phyloP scores from a whole-genome alignment of 202 grass and related monocot genomes.

The Elaeis oleifera region DNA sequence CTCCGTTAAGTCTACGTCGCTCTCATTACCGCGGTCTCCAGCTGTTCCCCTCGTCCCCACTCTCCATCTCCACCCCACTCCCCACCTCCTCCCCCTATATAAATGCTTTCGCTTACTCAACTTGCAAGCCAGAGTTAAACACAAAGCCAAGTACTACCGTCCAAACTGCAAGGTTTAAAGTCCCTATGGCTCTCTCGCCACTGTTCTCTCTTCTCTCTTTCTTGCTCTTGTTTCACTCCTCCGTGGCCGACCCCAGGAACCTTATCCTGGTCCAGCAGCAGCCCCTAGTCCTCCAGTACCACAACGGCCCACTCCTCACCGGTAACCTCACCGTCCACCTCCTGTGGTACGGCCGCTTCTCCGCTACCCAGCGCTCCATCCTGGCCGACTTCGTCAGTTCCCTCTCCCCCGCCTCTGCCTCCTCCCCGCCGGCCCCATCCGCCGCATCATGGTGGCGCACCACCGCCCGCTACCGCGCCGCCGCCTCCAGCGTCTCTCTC shows the following conservation, averaged over 20 bases:
- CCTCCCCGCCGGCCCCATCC: constrained; percentile 17
- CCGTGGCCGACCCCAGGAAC: constrained; percentile 28
- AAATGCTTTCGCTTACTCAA: no score
- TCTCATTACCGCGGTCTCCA: no score
- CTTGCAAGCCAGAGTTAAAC: no score
- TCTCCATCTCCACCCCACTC: no score
- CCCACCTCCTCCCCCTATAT: no score
- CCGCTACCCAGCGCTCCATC: constrained; percentile 46
- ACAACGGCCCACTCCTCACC: constrained; percentile 51
- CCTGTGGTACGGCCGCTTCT: constrained; percentile 73
- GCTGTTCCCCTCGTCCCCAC: no score
- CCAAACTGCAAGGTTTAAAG: background rate
- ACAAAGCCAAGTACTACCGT: no score
- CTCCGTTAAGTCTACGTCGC: no score
- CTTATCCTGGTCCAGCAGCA: constrained; percentile 60
- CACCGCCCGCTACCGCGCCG: constrained; percentile 48
- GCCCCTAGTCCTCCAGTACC: constrained; percentile 58
- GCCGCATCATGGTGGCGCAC: constrained; percentile 78
- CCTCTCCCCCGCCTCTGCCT: constrained; percentile 17
- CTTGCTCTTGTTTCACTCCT: background rate
- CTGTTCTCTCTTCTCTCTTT: constrained; percentile 13
- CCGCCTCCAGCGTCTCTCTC: constrained; percentile 33
- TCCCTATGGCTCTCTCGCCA: constrained; percentile 2
- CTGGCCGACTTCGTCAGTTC: constrained; percentile 69
- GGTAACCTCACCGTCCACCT: constrained; percentile 70